Conservation (phyloP, 2,329 filamentous ascomycete genomes). For the Magnaporthiopsis rhizophila region DNA sequence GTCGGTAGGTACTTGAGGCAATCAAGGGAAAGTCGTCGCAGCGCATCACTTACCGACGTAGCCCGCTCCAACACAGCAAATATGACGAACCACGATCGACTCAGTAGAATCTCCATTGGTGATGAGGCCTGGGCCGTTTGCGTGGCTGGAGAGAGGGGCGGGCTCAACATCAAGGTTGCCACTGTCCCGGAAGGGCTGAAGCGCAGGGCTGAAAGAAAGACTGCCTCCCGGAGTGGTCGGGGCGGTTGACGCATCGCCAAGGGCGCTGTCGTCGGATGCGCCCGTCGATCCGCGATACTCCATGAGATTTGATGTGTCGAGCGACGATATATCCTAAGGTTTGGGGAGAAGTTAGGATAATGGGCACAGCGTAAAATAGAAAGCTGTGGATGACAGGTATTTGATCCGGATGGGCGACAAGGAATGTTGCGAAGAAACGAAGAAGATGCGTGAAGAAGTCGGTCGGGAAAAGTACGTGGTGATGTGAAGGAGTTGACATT, state of each 20-base stretch:
- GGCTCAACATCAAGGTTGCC: not conserved
- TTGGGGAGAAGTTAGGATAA: not conserved
- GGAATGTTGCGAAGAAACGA: not conserved
- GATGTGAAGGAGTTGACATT: not conserved
- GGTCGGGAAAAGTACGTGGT: not conserved
- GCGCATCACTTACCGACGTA: conserved; percentile 56
- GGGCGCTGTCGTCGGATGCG: conserved; percentile 20
- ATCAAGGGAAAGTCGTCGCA: not conserved
- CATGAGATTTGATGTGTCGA: not conserved
- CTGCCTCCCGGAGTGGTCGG: conserved; percentile 37
- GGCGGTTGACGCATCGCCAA: conserved; percentile 29
- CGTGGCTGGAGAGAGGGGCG: not conserved
- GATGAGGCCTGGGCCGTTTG: not conserved
- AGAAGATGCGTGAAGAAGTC: not conserved
- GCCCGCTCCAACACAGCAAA: conserved; percentile 68
- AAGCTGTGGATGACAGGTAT: not conserved
- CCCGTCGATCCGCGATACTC: not conserved
- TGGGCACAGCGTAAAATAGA: not conserved
- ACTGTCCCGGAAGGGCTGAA: conserved; percentile 19
- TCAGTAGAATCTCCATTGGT: not conserved
- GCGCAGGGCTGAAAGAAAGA: conserved; percentile 31
- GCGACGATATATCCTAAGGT: not conserved
- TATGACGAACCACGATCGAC: conserved; percentile 36
- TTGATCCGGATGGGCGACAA: not conserved
- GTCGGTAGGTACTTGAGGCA: not conserved